Evolutionary conservation across 331 rosid species (phyloP), one percentile per base, ranked within the genome.

Genomic region (Acacia pycnantha): DNA sequence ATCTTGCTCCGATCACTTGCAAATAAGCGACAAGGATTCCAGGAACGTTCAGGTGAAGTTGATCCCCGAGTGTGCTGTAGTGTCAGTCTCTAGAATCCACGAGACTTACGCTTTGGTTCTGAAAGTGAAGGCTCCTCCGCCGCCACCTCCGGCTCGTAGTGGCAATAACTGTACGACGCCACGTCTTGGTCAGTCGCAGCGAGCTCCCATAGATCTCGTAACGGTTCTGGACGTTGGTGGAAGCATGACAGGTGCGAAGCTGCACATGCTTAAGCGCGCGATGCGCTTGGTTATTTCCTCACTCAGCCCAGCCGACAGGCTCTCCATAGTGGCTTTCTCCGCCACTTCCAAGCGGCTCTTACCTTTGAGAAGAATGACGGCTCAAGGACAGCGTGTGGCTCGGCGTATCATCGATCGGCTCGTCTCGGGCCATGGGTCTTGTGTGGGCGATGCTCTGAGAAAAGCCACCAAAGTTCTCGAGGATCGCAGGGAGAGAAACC

Each of bases 231-330:
- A 94, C 70, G 87, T 94, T 0, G 91, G 98, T 18, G 97, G 94
- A 0, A 94, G 85, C 90, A 96, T 96, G 99, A 87, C 79, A 7
- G 92, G 97, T 0, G 88, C 94, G 10, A 96, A 96, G 82, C 82
- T 96, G 14, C 86, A 86, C 53, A 96, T 96, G 99, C 88, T 96
- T 0, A 93, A 96, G 86, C 97, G 97, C 44, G 95, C 98, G 54
- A 89, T 96, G 97, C 94, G 97, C 21, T 86, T 96, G 76, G 99
- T 96, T 1, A 80, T 96, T 8, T 90, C 97, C 0, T 92, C 98
- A 0, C 91, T 96, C 15, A 91, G 97, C 68, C 79, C 94, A 29
- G 82, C 91, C 10, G 99, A 96, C 65, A 87, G 99, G 22, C 95
- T 96, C 24, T 94, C 97, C 24, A 80, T 96, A 18, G 95, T 96